Evolutionary conservation across 306 rosid genomes (phyloP).

Genomic region (Cyamopsis tetragonoloba): DNA sequence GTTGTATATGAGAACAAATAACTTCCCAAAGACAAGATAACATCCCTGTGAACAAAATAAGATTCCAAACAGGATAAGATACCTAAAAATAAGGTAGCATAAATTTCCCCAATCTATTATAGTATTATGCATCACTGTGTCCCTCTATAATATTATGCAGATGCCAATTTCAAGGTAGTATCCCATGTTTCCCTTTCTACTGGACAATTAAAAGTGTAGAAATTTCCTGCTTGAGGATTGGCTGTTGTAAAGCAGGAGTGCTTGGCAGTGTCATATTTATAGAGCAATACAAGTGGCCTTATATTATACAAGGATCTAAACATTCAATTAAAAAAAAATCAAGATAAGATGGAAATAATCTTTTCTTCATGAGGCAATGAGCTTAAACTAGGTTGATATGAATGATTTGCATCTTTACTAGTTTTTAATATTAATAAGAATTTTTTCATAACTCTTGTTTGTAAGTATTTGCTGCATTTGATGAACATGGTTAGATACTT

Average conservation of each 20-base stretch:
- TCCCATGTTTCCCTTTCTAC: neutral
- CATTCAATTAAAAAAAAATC: neutral
- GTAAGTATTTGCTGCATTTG: neutral
- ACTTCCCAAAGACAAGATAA: neutral
- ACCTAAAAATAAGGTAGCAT: neutral
- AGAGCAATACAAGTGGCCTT: neutral
- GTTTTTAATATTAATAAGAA: neutral
- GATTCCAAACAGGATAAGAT: neutral
- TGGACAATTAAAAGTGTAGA: neutral
- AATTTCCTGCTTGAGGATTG: neutral
- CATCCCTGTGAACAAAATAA: neutral
- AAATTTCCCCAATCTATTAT: neutral
- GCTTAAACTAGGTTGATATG: slow-evolving; percentile 11
- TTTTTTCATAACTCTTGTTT: neutral
- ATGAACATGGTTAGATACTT: neutral
- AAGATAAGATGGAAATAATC: neutral
- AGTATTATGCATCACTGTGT: neutral
- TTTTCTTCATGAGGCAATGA: slow-evolving; percentile 19
- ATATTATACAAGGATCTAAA: neutral
- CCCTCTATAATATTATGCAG: neutral
- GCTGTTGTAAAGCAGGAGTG: neutral
- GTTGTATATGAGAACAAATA: neutral
- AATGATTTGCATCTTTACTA: neutral
- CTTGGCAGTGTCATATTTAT: neutral
- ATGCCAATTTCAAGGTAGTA: neutral